phyloP scores from a whole-genome alignment of 2,329 filamentous ascomycete genomes.

The Davidsoniella australis region DNA sequence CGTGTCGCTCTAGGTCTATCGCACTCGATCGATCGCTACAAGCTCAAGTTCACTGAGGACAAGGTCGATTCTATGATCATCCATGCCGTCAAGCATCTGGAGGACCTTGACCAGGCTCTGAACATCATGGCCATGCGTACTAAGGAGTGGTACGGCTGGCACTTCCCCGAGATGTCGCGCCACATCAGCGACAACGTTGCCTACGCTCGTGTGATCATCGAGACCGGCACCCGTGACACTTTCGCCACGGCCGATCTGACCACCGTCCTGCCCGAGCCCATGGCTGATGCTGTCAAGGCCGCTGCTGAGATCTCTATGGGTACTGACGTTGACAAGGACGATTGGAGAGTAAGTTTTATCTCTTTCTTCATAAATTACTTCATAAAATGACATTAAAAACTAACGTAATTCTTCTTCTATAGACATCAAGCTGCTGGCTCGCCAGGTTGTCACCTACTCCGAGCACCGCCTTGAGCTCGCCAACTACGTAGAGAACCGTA shows the following conservation, averaged over 20 bases:
- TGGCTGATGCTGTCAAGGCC: conserved; percentile 78
- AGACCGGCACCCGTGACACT: conserved; percentile 77
- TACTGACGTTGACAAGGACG: conserved; percentile 84
- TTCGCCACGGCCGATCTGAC: conserved; percentile 62
- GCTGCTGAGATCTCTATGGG: conserved; percentile 97
- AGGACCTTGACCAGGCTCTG: conserved; percentile 95
- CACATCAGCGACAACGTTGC: conserved; percentile 95
- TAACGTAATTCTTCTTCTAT: neutral
- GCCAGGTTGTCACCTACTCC: conserved; percentile 83
- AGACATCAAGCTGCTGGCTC: conserved; percentile 72
- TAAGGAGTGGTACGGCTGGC: conserved; percentile 99
- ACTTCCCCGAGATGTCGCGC: conserved; percentile 95
- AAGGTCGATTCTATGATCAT: conserved; percentile 99
- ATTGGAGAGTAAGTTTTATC: conserved; percentile 46
- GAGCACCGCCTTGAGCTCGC: conserved; percentile 80
- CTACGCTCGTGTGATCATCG: conserved; percentile 74
- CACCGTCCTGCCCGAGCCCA: conserved; percentile 87
- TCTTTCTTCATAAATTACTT: too few relatives aligned
- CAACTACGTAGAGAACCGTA: conserved; percentile 77
- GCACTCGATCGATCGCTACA: conserved; percentile 90
- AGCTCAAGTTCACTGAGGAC: conserved; percentile 95
- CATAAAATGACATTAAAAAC: neutral
- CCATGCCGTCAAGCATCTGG: conserved; percentile 81
- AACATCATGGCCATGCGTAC: conserved; percentile 98
- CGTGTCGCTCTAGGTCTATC: conserved; percentile 94